phyloP scores from a whole-genome alignment of 768 basidiomycete species.

The Coprinellus micaceus region DNA sequence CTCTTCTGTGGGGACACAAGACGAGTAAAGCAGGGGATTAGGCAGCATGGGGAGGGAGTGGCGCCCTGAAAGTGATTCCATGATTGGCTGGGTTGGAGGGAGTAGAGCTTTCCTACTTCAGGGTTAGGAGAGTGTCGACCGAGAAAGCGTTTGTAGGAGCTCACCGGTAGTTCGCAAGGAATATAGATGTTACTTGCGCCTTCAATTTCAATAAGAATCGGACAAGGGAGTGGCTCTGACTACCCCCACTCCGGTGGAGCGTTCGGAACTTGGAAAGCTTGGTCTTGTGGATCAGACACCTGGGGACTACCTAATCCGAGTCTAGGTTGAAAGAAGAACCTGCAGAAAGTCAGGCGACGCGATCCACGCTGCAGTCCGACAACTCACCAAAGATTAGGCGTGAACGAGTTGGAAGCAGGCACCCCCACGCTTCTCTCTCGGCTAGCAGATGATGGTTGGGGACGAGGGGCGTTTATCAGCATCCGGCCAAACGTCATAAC shows the following conservation, averaged over 20 bases:
- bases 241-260: too few species aligned
- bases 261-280: too few species aligned
- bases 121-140: neutral
- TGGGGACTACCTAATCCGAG: neutral
- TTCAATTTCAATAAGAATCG: too few species aligned
- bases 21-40: slow-evolving; percentile 14
- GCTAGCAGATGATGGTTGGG: neutral
- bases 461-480: neutral
- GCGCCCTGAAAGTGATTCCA: neutral
- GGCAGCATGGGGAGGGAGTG: neutral
- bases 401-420: neutral
- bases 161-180: too few species aligned
- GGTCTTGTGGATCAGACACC: too few species aligned
- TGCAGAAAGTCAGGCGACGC: neutral
- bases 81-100: neutral
- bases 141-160: neutral
- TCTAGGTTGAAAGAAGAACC: neutral
- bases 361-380: too few species aligned
- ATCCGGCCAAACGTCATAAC: too few species aligned
- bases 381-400: neutral
- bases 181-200: too few species aligned
- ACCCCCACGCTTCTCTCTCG: too few species aligned
- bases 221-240: too few species aligned
- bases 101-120: neutral
- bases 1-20: slow-evolving; percentile 14